Evolutionary conservation across 805 yeast species (phyloP), one percentile per base, ranked within the genome.

Genomic region (Cyberlindnera petersonii): DNA sequence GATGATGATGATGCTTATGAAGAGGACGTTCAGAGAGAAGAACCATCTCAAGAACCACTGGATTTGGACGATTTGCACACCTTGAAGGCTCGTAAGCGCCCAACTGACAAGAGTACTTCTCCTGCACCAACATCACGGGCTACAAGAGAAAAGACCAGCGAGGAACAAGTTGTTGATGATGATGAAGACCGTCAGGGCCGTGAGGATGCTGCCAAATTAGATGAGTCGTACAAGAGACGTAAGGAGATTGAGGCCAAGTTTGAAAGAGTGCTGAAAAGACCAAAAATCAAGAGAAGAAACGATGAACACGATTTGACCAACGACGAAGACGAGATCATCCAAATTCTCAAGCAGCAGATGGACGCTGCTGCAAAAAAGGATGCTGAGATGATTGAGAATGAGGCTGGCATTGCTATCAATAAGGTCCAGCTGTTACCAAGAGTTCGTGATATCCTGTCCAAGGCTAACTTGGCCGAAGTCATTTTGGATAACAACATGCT

Each of bases 221-320:
- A 58, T 38, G 60, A 55, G 24, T 45, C 62, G 2, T 47, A 58
- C 5, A 68, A 81, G 40, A 79, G 73, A 56, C 79, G 95, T 56
- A 74, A 87, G 47, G 79, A 76, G 47, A 71, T 93, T 47, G 98
- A 93, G 61, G 91, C 79, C 43, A 77, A 72, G 51, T 74, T 93
- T 66, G 93, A 83, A 48, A 77, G 79, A 29, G 82, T 95, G 2
- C 63, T 91, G 46, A 86, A 85, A 60, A 68, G 71, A 45, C 74
- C 82, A 16, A 71, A 74, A 15, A 72, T 74, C 46, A 78, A 83
- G 52, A 77, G 74, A 54, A 71, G 72, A 60, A 77, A 83, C 34
- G 91, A 85, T 53, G 98, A 93, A 52, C 95, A 87, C 56, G 98
- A 93, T 64, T 66, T 93, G 49, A 98, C 94, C 59, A 82, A 87